A percentile compares a stretch with the other conserved stretches of the same genome.
Evolutionary conservation across 2,329 filamentous ascomycete species (phyloP).

Genomic region (Aureobasidium lini): DNA sequence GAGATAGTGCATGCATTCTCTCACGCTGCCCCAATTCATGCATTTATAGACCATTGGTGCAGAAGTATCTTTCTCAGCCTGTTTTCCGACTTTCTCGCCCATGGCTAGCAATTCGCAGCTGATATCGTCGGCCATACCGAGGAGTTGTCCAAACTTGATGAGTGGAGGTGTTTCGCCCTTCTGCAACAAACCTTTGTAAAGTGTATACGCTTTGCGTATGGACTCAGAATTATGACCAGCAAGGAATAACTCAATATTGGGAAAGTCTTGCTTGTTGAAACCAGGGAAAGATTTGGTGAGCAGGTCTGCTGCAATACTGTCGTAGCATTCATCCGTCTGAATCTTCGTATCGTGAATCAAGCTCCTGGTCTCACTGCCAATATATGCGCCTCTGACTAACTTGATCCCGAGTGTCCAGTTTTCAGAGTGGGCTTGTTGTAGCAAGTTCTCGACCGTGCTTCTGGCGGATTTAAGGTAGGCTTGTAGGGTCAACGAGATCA

Average conservation of each 20-base stretch:
- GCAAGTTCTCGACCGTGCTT: slow-evolving; percentile 36
- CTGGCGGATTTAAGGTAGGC: slow-evolving; percentile 41
- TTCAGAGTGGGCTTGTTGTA: slow-evolving; percentile 39
- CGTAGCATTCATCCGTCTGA: slow-evolving; percentile 23
- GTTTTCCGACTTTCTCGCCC: background rate
- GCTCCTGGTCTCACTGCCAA: slow-evolving; percentile 36
- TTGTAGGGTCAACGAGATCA: slow-evolving; percentile 47
- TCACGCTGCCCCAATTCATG: slow-evolving; percentile 24
- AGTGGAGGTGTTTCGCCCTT: background rate
- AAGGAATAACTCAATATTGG: slow-evolving; percentile 21
- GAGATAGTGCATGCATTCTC: slow-evolving; percentile 26
- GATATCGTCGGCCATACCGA: slow-evolving; percentile 26
- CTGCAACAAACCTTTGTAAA: slow-evolving; percentile 1
- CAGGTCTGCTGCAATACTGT: slow-evolving; percentile 21
- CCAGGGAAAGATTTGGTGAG: slow-evolving; percentile 21
- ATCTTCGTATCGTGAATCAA: slow-evolving; percentile 24
- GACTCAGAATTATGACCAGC: slow-evolving; percentile 25
- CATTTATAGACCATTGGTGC: slow-evolving; percentile 23
- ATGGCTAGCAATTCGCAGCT: slow-evolving; percentile 19
- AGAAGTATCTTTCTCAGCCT: background rate
- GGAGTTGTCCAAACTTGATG: slow-evolving; percentile 23
- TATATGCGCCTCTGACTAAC: slow-evolving; percentile 48
- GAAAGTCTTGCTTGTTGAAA: slow-evolving; percentile 14
- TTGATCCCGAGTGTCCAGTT: slow-evolving; percentile 47
- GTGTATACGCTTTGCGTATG: background rate